These are phyloP conservation scores for Cardamine occulta DNA, from an alignment of 345 rosid genomes.

Conservation along the genomic window DNA sequence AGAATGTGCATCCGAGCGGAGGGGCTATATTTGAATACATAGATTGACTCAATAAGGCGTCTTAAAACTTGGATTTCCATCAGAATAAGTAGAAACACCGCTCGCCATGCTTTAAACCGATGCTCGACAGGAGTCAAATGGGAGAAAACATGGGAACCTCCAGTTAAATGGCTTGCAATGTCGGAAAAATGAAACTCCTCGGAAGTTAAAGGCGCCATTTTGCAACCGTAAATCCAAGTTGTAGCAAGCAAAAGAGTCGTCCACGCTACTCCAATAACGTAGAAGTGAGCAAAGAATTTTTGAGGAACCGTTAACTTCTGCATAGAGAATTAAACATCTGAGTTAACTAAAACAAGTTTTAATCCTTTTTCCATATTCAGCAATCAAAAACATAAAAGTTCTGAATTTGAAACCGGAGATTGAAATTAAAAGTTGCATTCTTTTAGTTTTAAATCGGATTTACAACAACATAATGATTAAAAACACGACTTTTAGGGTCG, in stretches of 20 bases:
- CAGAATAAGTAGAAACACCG: slow-evolving; percentile 63
- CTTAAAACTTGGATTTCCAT: slow-evolving; percentile 74
- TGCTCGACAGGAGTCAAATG: slow-evolving; percentile 47
- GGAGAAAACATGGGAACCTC: slow-evolving; percentile 56
- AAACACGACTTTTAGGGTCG: background rate
- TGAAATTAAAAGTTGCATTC: background rate
- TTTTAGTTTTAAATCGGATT: background rate
- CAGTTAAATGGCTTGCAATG: slow-evolving; percentile 53
- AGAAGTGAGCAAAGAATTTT: slow-evolving; percentile 70
- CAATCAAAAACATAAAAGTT: background rate
- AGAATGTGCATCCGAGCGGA: slow-evolving; percentile 67
- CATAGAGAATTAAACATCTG: slow-evolving; percentile 28
- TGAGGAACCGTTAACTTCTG: slow-evolving; percentile 79
- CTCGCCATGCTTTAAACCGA: slow-evolving; percentile 53
- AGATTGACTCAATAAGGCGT: slow-evolving; percentile 65
- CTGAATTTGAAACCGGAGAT: background rate
- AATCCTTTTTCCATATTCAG: background rate
- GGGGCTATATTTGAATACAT: slow-evolving; percentile 65
- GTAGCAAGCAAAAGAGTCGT: slow-evolving; percentile 60
- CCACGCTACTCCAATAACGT: slow-evolving; percentile 63
- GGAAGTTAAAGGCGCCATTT: slow-evolving; percentile 47
- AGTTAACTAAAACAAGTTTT: background rate
- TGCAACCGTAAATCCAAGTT: slow-evolving; percentile 63
- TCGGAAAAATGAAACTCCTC: slow-evolving; percentile 51
- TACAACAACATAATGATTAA: background rate